These are phyloP conservation scores for Serendipita vermifera DNA, from an alignment of 768 basidiomycete species.

Conservation along the genomic window DNA sequence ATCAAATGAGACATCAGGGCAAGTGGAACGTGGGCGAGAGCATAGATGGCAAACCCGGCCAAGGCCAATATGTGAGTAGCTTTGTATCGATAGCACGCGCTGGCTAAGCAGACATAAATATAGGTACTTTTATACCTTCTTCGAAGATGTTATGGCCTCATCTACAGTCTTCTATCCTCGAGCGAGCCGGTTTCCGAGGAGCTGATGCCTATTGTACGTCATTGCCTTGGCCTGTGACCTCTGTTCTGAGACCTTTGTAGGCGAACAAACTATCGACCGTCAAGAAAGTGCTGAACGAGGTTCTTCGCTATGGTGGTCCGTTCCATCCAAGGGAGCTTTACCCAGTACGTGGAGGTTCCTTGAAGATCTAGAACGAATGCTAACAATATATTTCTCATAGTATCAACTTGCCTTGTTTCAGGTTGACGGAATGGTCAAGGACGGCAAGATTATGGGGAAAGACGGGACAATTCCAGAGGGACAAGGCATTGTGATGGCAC, in stretches of 20 bases:
- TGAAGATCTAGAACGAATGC: background rate
- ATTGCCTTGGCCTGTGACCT: constrained; percentile 13
- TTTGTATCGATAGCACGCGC: background rate
- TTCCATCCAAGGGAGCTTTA: constrained; percentile 87
- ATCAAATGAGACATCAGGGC: constrained; percentile 92
- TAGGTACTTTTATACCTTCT: constrained; percentile 89
- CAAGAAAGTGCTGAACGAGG: constrained; percentile 94
- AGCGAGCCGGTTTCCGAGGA: constrained; percentile 97
- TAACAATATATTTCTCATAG: constrained; percentile 26
- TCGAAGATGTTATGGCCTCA: constrained; percentile 89
- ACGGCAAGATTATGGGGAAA: constrained; percentile 81
- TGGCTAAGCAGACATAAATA: background rate
- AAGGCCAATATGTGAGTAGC: constrained; percentile 76
- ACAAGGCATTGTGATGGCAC: constrained; percentile 91
- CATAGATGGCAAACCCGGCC: constrained; percentile 76
- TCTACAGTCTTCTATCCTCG: constrained; percentile 84
- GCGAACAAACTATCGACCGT: constrained; percentile 94
- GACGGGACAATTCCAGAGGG: constrained; percentile 91
- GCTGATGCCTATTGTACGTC: constrained; percentile 80
- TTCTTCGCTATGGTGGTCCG: constrained; percentile 86
- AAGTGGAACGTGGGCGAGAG: constrained; percentile 66
- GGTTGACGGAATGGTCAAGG: constrained; percentile 84
- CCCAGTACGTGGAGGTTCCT: constrained; percentile 45
- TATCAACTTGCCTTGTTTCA: constrained; percentile 92
- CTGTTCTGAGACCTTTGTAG: constrained; percentile 27